These are phyloP conservation scores for Colletotrichum sp. DNA, from an alignment of 2,329 filamentous ascomycete genomes.

Conservation along the genomic window DNA sequence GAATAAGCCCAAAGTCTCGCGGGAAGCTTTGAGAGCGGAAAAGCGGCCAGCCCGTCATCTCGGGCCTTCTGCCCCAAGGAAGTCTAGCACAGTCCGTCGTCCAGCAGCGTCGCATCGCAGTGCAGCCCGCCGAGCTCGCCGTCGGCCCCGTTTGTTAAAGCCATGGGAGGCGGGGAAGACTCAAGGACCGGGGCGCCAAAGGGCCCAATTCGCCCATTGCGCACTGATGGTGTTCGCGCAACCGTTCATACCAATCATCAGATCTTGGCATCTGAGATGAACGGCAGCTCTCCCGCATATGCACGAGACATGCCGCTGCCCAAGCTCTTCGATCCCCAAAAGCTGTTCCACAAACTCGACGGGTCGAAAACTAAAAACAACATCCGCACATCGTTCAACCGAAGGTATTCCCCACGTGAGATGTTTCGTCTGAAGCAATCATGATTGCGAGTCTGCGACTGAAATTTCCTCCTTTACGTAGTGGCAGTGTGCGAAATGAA, in stretches of 20 bases:
- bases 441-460: neutral
- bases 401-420: neutral
- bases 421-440: neutral
- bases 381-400: neutral
- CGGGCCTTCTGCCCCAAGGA: neutral
- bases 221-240: slow-evolving; percentile 7
- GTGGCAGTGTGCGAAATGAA: neutral
- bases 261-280: neutral
- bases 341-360: neutral
- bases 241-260: neutral
- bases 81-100: neutral
- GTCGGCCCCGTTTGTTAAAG: neutral
- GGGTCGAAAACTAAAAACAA: neutral
- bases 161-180: neutral
- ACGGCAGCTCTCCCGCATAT: neutral
- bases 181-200: neutral
- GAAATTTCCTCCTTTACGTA: neutral
- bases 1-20: neutral
- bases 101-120: neutral
- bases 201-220: neutral
- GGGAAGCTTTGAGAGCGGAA: neutral
- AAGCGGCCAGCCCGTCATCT: neutral
- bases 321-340: neutral
- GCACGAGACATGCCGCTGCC: neutral
- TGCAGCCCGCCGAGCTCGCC: neutral